Evolutionary conservation across 1,139 yeast species (phyloP).

Genomic region (Meyerozyma carpophila): DNA sequence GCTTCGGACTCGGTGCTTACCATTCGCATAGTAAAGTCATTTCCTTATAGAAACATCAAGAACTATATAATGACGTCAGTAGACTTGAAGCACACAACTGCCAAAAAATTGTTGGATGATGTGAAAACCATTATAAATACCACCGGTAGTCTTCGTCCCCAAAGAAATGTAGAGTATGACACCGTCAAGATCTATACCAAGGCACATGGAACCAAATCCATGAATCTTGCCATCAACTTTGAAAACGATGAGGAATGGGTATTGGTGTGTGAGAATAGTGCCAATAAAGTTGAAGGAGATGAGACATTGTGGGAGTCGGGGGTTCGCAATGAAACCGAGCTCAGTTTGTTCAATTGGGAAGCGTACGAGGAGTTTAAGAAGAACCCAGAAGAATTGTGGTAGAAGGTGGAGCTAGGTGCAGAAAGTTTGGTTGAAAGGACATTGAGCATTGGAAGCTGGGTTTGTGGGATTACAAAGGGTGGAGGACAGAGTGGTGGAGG

Average conservation of each 20-base stretch:
- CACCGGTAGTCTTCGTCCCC: constrained; percentile 74
- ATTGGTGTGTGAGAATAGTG: constrained; percentile 26
- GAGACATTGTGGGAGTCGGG: constrained; percentile 61
- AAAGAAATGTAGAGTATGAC: constrained; percentile 71
- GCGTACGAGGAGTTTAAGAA: constrained; percentile 66
- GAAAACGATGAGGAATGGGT: constrained; percentile 75
- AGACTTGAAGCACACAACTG: constrained; percentile 67
- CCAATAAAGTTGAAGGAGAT: constrained; percentile 24
- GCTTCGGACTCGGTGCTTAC: constrained; percentile 71
- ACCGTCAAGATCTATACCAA: constrained; percentile 83
- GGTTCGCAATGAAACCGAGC: constrained; percentile 84
- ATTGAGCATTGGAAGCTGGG: too few species aligned
- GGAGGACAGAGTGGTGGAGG: too few species aligned
- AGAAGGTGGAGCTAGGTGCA: constrained; percentile 5
- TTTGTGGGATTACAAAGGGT: too few species aligned
- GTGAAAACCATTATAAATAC: constrained; percentile 48
- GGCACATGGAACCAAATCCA: constrained; percentile 92
- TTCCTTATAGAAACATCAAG: constrained; percentile 86
- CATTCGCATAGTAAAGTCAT: constrained; percentile 81
- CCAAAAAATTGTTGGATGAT: constrained; percentile 50
- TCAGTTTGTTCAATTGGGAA: constrained; percentile 65
- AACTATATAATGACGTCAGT: constrained; percentile 70
- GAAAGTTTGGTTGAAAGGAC: not conserved
- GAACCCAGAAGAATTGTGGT: constrained; percentile 93
- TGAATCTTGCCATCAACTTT: constrained; percentile 85